Conservation (phyloP, 75 land plant species). For the Picea sitchensis region DNA sequence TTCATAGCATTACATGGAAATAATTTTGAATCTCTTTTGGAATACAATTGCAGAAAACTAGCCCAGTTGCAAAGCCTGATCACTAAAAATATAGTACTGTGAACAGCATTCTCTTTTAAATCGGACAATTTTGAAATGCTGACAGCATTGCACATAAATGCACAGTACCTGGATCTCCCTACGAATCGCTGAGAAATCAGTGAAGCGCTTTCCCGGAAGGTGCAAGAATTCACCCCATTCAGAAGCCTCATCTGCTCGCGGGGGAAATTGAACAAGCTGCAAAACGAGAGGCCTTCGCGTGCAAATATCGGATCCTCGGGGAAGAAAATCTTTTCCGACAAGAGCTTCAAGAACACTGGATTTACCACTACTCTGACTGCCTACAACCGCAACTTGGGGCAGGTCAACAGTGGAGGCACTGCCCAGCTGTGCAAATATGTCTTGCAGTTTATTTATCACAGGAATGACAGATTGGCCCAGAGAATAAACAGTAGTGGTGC, state of each 20-base stretch:
- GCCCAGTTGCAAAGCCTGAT: too few species aligned
- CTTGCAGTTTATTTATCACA: conserved; percentile 86
- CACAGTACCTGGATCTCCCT: conserved; percentile 73
- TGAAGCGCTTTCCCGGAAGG: conserved; percentile 59
- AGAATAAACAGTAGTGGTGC: not conserved
- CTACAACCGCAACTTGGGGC: conserved; percentile 90
- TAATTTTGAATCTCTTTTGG: too few species aligned
- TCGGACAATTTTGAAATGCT: too few species aligned
- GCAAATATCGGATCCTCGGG: conserved; percentile 78
- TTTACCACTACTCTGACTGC: conserved; percentile 96
- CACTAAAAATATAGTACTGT: too few species aligned
- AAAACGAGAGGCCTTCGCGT: conserved; percentile 83
- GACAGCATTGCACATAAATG: too few species aligned
- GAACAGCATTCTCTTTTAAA: not conserved
- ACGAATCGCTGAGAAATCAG: conserved; percentile 68
- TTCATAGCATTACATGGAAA: too few species aligned
- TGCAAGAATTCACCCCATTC: conserved; percentile 94
- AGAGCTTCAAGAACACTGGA: conserved; percentile 91
- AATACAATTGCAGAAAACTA: too few species aligned
- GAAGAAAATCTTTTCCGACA: conserved; percentile 83
- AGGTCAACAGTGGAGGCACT: conserved; percentile 74
- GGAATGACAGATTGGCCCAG: conserved; percentile 80
- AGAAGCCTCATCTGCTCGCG: not conserved
- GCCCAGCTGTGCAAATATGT: conserved; percentile 82
- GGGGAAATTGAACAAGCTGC: conserved; percentile 63